phyloP scores from a whole-genome alignment of 148 eudicot genomes.

The Salicornia ramosissima region DNA sequence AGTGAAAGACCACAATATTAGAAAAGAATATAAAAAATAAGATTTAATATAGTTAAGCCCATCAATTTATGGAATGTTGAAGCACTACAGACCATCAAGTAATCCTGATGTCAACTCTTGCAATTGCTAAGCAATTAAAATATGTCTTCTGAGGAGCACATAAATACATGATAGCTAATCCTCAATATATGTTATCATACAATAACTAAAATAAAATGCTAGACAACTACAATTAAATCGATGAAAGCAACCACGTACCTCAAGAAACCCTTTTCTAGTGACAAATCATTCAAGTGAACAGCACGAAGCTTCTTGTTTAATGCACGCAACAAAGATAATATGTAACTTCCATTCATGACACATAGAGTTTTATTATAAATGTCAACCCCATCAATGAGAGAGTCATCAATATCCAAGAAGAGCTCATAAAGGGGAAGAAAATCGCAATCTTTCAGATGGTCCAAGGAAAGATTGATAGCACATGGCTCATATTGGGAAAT shows the following conservation, averaged over 20 bases:
- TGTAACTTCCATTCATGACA: constrained; percentile 31
- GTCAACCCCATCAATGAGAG: constrained; percentile 30
- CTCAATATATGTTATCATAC: neutral
- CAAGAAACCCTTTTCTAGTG: constrained; percentile 38
- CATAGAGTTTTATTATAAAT: constrained; percentile 28
- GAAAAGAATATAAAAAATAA: neutral
- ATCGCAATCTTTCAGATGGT: constrained; percentile 42
- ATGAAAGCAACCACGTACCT: constrained; percentile 31
- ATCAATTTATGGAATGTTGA: neutral
- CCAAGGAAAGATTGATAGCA: constrained; percentile 31
- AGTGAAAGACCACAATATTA: neutral
- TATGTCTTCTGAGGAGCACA: no score
- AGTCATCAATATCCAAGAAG: constrained; percentile 20
- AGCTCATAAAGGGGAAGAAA: constrained; percentile 41
- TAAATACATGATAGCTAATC: no score
- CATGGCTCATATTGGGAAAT: constrained; percentile 25
- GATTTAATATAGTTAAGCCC: neutral
- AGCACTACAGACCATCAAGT: neutral
- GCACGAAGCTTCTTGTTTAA: constrained; percentile 40
- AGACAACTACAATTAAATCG: no score
- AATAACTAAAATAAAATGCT: neutral
- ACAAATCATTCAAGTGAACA: constrained; percentile 35
- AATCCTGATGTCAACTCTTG: neutral
- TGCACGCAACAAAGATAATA: constrained; percentile 38
- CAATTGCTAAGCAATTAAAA: no score